A percentile compares a stretch with the other conserved stretches of the same genome.
These are phyloP conservation scores for Eleusine coracana DNA, from an alignment of 176 grass and related monocot genomes.

Conservation along the genomic window DNA sequence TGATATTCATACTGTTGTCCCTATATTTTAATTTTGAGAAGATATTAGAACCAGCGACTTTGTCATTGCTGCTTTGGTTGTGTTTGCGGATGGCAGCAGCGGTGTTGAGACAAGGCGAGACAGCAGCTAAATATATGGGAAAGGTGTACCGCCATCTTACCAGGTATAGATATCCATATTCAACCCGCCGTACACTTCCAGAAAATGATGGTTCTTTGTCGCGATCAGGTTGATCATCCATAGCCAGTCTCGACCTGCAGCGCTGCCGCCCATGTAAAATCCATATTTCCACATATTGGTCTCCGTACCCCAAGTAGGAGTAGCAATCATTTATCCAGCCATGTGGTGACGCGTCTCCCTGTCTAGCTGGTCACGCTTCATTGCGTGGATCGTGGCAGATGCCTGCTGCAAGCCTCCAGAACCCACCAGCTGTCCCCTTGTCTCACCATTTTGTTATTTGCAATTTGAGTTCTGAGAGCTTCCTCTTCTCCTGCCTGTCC, in stretches of 20 bases:
- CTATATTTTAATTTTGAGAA: no score
- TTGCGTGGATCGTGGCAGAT: neutral
- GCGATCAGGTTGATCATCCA: neutral
- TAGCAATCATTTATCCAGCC: neutral
- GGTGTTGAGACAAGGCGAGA: no score
- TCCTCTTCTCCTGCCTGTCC: neutral
- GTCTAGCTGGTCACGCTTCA: neutral
- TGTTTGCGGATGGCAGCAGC: no score
- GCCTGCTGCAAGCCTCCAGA: neutral
- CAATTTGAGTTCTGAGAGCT: neutral
- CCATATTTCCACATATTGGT: neutral
- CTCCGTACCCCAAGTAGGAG: neutral
- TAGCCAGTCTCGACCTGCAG: neutral
- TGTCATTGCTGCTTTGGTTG: no score
- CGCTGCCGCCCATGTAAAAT: neutral
- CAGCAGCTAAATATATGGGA: no score
- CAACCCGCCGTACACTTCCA: no score
- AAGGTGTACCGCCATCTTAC: no score
- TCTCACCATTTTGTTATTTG: neutral
- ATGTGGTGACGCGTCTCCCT: neutral
- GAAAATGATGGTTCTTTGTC: neutral
- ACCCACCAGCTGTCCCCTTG: neutral
- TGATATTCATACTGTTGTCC: no score
- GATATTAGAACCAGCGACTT: no score
- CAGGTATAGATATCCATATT: no score